Conservation (phyloP, 768 basidiomycete genomes). For the Cubamyces lactineus region DNA sequence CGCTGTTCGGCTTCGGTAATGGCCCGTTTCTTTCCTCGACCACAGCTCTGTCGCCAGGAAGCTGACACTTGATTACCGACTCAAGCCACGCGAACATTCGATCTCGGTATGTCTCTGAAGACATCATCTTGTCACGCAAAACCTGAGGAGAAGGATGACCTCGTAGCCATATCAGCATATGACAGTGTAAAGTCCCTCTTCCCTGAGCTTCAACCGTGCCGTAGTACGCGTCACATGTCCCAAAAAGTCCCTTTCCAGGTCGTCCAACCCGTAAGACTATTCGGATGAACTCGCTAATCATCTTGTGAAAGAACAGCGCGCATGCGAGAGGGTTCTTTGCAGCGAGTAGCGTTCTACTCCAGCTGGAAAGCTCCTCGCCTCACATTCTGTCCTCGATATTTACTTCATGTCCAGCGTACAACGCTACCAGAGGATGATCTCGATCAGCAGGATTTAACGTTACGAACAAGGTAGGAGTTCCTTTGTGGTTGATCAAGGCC, state of each 20-base stretch:
- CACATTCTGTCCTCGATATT: background rate
- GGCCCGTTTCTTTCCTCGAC: background rate
- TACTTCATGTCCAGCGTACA: background rate
- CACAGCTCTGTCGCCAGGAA: background rate
- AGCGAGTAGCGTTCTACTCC: no score
- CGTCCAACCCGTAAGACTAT: background rate
- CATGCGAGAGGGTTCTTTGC: background rate
- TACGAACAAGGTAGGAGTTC: background rate
- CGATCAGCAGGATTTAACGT: background rate
- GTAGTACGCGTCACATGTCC: slow-evolving; percentile 24
- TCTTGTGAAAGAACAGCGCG: background rate
- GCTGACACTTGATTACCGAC: background rate
- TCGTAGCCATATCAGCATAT: slow-evolving; percentile 37
- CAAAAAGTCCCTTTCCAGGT: slow-evolving; percentile 22
- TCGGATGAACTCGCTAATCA: background rate
- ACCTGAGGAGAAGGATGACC: slow-evolving; percentile 31
- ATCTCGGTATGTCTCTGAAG: background rate
- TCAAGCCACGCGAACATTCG: background rate
- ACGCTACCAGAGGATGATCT: background rate
- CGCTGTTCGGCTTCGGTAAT: background rate
- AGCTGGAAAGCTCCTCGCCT: no score
- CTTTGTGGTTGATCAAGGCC: background rate
- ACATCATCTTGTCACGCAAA: slow-evolving; percentile 16
- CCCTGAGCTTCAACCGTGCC: slow-evolving; percentile 35
- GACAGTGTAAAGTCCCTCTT: slow-evolving; percentile 31